Base-by-base conservation (phyloP, 164 flowering plant genomes). In the Dillenia suffruticosa region DNA sequence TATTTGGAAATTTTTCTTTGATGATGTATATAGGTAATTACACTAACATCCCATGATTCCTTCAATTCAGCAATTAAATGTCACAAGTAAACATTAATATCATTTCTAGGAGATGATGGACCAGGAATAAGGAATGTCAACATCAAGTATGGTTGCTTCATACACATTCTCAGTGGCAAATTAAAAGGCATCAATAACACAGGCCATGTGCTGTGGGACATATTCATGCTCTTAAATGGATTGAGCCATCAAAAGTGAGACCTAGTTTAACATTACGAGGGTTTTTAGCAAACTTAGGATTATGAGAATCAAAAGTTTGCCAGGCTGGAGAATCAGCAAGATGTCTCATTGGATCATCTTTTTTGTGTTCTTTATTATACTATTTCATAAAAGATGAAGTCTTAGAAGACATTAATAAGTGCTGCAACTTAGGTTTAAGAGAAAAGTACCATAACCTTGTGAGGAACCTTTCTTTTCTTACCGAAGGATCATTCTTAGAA, bases 221-320 rank as follows among this genome's bases (percentile, higher is more conserved):
- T 49, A 44, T 61, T 67, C 70, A 74, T 69, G 1, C 51, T 61
- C 1, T 63, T 17, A 63, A 68, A 72, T 0, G 74, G 76, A 52
- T 72, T 77, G 16, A 66, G 1, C 66, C 74, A 67, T 74, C 72
- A 44, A 44, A 14, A 22, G 78, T 70, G 10, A 73, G 46, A 0
- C 73, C 71, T 14, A 69, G 44, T 46, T 70, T 46, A 9, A 76
- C 49, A 62, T 64, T 76, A 2, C 58, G 57, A 11, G 65, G 44
- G 4, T 76, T 67, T 24, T n/a, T 1, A 5, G 69, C 50, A 58
- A 76, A 72, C 6, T 15, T 5, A 1, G 51, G 51, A 40, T 58
- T 16, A 1, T 1, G 1, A 0, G 8, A 2, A 52, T 73, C 70
- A 63, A 67, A 70, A 24, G 54, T 15, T 8, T 65, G 46, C 75